Conservation (phyloP, 331 rosid genomes). For the Erythrophleum ivorense region DNA sequence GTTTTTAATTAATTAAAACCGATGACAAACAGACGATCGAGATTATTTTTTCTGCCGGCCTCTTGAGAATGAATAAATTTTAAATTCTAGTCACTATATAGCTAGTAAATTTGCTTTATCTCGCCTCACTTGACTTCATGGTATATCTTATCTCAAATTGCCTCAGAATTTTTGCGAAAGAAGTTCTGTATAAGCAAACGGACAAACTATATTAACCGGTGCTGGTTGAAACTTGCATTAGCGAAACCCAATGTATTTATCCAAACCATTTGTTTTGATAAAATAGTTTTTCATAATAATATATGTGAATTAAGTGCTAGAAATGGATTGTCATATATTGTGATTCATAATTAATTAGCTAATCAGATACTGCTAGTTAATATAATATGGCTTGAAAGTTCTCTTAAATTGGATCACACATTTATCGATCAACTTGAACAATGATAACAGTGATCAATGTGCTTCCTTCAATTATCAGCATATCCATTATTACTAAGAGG, state of each 20-base stretch:
- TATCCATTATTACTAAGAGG: neutral
- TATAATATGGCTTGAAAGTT: neutral
- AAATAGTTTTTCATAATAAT: neutral
- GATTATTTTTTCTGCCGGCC: constrained; percentile 1
- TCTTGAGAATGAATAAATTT: neutral
- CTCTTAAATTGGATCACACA: neutral
- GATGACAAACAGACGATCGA: neutral
- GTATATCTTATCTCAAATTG: neutral
- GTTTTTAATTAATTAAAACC: neutral
- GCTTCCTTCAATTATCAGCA: neutral
- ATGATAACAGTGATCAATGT: neutral
- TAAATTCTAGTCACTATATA: neutral
- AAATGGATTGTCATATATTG: neutral
- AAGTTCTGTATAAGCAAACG: neutral
- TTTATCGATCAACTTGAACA: neutral
- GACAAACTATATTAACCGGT: neutral
- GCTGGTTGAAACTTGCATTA: neutral
- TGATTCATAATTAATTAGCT: neutral
- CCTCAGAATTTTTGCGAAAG: neutral
- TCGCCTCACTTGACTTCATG: neutral
- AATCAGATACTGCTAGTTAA: neutral
- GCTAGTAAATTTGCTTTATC: neutral
- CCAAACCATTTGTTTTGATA: no score
- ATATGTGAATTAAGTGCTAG: neutral
- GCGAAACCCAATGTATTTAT: neutral